These are phyloP conservation scores for Lentinula raphanica DNA, from an alignment of 768 basidiomycete genomes.

Conservation along the genomic window DNA sequence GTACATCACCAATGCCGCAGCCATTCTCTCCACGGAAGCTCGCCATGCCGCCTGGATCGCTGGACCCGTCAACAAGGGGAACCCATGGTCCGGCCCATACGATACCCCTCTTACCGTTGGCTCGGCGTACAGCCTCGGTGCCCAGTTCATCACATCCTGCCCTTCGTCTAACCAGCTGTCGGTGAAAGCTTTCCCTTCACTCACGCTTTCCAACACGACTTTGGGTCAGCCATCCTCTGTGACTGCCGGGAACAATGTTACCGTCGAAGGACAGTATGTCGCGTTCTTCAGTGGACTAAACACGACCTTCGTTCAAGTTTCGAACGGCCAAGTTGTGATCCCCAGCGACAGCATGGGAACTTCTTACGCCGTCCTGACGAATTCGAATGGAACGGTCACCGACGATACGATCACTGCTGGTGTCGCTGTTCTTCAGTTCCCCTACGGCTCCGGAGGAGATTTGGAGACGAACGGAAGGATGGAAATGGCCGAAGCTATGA, in stretches of 20 bases:
- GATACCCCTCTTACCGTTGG: constrained; percentile 30
- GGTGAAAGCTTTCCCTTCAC: constrained; percentile 41
- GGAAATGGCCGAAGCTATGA: too few relatives aligned
- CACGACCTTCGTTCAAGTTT: constrained; percentile 11
- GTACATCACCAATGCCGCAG: constrained; percentile 37
- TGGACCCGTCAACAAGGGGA: constrained; percentile 39
- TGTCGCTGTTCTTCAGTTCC: neutral
- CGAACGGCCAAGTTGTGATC: neutral
- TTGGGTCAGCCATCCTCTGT: constrained; percentile 24
- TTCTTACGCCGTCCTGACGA: neutral
- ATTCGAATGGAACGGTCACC: neutral
- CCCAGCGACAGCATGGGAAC: neutral
- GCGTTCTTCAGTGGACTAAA: constrained; percentile 38
- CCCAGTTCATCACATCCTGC: constrained; percentile 41
- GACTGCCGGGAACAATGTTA: constrained; percentile 12
- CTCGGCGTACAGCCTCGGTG: constrained; percentile 43
- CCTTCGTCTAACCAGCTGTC: constrained; percentile 46
- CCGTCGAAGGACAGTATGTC: constrained; percentile 22
- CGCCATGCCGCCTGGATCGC: constrained; percentile 60
- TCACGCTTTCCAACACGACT: constrained; percentile 24
- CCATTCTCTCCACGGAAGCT: constrained; percentile 51
- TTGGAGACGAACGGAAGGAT: too few relatives aligned
- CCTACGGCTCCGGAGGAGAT: neutral
- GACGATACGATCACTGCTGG: neutral
- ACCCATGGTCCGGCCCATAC: constrained; percentile 55